Conservation (phyloP, 768 basidiomycete species). For the Agrocybe praecox region DNA sequence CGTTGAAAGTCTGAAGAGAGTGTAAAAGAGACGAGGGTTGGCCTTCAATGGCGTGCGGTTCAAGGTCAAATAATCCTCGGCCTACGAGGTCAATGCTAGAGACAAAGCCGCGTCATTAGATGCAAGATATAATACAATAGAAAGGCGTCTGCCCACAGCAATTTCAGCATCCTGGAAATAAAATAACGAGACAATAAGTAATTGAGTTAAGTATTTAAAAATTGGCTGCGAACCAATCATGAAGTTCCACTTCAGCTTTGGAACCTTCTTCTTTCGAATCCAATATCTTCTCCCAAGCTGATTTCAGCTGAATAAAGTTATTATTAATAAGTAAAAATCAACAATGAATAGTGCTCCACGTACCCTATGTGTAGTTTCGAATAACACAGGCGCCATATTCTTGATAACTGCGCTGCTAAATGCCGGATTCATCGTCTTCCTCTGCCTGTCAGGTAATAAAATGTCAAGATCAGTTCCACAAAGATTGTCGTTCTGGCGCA, state of each 20-base stretch:
- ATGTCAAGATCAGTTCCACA: neutral
- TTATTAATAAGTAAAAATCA: neutral
- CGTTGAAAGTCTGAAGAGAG: conserved; percentile 31
- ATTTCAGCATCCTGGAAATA: conserved; percentile 6
- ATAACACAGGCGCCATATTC: conserved; percentile 9
- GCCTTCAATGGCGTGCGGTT: conserved; percentile 48
- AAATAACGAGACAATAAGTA: neutral
- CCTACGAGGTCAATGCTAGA: conserved; percentile 50
- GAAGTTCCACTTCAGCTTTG: conserved; percentile 40
- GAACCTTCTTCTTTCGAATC: conserved; percentile 11
- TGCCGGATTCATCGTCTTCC: conserved; percentile 15
- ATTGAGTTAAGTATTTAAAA: neutral
- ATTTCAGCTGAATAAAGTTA: conserved; percentile 26
- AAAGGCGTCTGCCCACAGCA: neutral
- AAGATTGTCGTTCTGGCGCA: conserved; percentile 7
- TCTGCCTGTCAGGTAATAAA: conserved; percentile 12
- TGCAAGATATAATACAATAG: too few species aligned
- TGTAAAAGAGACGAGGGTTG: conserved; percentile 31
- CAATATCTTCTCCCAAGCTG: conserved; percentile 25
- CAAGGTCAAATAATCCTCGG: conserved; percentile 49
- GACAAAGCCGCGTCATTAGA: too few species aligned
- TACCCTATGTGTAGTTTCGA: conserved; percentile 14
- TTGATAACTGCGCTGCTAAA: conserved; percentile 10
- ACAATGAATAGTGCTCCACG: neutral
- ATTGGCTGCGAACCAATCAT: conserved; percentile 41